Evolutionary conservation across 75 land plant species (phyloP), one percentile per base, ranked within the genome.

Genomic region (Picea sitchensis): DNA sequence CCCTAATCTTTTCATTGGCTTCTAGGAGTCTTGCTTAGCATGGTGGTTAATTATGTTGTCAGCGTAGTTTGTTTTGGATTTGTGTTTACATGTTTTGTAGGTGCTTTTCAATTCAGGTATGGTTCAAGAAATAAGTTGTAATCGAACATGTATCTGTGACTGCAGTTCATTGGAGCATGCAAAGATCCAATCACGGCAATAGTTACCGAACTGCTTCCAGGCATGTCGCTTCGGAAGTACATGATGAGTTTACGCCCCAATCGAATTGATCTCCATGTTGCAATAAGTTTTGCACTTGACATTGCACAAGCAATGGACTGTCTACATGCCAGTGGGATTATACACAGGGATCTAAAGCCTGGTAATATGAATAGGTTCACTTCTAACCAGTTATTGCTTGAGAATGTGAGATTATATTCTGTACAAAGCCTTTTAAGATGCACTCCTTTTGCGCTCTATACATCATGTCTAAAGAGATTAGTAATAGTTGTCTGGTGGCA

Each of bases 231-330:
- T 13, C 83, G 87, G 81, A 95, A 95, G 84, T 90, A 91, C 83
- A 76, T 95, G 81, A 38, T 71, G 4, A 84, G 83, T 74, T 75
- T 90, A 61, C 90, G 94, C 74, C 96, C 96, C 12, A 85, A 87
- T 17, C 79, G 76, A 44, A 61, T 95, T 58, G 98, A 95, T 31
- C 71, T 93, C 75, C 83, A 78, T 61, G 82, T 82, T 73, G 91
- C 92, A 17, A 82, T 93, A 76, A 83, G 79, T 67, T 95, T 87
- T 86, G 98, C 98, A n/a, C 84, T 95, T 58, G 98, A 95, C 65
- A 86, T 95, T 86, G 98, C 98, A 79, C 85, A 83, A 32, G 98
- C 93, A 7, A 87, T 95, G 96, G 98, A 95, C 8, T 95, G 98
- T 81, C 83, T 95, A 38, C 98, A 95, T 86, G 91, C 85, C n/a